Evolutionary conservation across 306 rosid genomes (phyloP).

Genomic region (Quercus variabilis): DNA sequence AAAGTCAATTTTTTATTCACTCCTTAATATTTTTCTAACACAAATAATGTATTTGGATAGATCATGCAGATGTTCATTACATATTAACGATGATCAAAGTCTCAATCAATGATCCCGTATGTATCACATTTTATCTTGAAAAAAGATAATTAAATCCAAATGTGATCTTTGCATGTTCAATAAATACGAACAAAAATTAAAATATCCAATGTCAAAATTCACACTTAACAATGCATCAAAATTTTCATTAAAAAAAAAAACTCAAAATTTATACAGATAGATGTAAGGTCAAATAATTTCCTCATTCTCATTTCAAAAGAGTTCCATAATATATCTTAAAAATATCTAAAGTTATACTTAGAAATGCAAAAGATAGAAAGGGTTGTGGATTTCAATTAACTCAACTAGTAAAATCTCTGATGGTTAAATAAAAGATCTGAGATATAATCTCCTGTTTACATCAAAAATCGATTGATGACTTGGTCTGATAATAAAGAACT

Average conservation of each 20-base stretch:
- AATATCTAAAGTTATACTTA: constrained; percentile 18
- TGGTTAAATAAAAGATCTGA: rapidly evolving
- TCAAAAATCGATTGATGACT: rapidly evolving
- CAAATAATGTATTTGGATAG: too few species aligned
- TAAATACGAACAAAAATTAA: background rate
- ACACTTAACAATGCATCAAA: constrained; percentile 9
- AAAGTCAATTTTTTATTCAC: too few species aligned
- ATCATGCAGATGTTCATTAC: too few species aligned
- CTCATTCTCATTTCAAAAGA: background rate
- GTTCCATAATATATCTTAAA: background rate
- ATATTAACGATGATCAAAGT: background rate
- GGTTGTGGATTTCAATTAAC: too few species aligned
- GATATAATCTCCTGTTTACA: rapidly evolving
- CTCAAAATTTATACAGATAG: constrained; percentile 18
- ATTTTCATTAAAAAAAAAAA: background rate
- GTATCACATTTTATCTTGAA: background rate
- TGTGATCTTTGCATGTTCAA: background rate
- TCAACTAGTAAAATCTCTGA: too few species aligned
- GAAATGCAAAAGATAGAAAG: constrained; percentile 7
- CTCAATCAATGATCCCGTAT: background rate
- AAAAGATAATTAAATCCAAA: background rate
- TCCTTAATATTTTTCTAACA: too few species aligned
- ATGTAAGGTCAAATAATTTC: background rate
- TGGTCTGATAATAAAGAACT: too few species aligned
- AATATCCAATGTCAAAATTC: background rate